Evolutionary conservation across 2,329 filamentous ascomycete genomes (phyloP), one percentile per base, ranked within the genome.

Genomic region (Ciborinia camelliae): DNA sequence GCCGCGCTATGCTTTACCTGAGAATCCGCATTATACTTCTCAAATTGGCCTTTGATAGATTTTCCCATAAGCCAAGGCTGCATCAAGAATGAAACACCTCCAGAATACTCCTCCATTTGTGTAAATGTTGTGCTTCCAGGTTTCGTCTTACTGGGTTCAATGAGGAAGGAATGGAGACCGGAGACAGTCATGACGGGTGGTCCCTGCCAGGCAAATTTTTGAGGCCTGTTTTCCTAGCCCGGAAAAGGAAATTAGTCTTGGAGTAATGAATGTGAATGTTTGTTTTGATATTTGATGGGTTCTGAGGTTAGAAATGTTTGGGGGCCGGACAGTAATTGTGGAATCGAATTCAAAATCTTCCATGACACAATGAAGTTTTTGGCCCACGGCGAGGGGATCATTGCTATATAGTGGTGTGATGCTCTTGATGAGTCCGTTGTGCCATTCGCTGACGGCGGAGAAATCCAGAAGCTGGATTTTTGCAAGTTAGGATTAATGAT

Each of bases 141-240:
- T 1, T 10, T 20, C 9, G 7, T 37, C 8, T 30, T 28, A 18
- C 39, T 63, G 3, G 60, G n/a, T 28, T 55, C 50, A 7, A 63
- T n/a, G 5, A 45, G 15, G 1, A 54, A 55, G 15, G 39, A 30
- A 23, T 63, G 50, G 0, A 63, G 39, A 35, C 28, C 37, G 2
- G 48, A 35, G n/a, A 63, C 51, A 3, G 60, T 45, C 50, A 55
- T 63, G 20, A 55, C n/a, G 6, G 51, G 50, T 23, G 60, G 37
- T 0, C 26, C 37, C 47, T 62, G 50, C 50, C 60, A 47, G 15
- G 50, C 14, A 4, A 60, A 63, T 37, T 8, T 35, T 4, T n/a
- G 15, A 15, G 28, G 39, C 2, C 20, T 48, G 23, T 63, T 45
- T 55, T 57, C n/a, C 41, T 57, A 30, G 4, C 1, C 2, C 4